Evolutionary conservation across 805 yeast genomes (phyloP), one percentile per base, ranked within the genome.

Genomic region (Spathaspora gorwiae): DNA sequence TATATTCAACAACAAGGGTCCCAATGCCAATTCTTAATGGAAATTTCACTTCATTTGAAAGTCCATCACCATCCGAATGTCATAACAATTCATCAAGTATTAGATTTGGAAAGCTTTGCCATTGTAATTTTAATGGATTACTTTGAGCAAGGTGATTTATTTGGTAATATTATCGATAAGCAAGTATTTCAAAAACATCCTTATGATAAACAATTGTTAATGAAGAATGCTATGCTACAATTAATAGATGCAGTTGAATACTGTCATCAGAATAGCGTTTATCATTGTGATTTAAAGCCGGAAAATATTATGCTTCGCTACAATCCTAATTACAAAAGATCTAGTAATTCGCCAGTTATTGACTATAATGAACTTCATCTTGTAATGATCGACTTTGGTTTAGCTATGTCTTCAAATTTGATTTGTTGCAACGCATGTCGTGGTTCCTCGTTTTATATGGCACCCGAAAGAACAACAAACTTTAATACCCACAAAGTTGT

Each of bases 391-490:
- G 99, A 92, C 67, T 92, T 94, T 65, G 98, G 98, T 5, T 72
- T 92, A 19, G 90, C 97, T 19, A 79, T 92, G 47, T 75, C 78
- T 40, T 74, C 78, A 9, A 66, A 72, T 35, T 65, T 58, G 46
- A 75, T 85, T 35, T 79, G 83, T 50, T 78, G 84, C 49, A 84
- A 85, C 55, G 80, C 82, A 15, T 89, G 95, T 52, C 78, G 95
- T 46, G 97, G 97, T 1, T 84, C 92, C 7, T 78, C 87, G 24
- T 90, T 87, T 64, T 90, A 90, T 66, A 90, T 90, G 97, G 86
- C 96, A 0, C 97, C 97, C 7, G 97, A 90, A 62, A 68, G 94
- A 59, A 62, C 81, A n/a, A 65, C 70, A 15, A 75, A 78, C 52
- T 73, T 68, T 39, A 57, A 62, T 48, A 65, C 67, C 43, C 59